These are phyloP conservation scores for Tubosaeta sp. DNA, from an alignment of 768 basidiomycete genomes.

Conservation along the genomic window DNA sequence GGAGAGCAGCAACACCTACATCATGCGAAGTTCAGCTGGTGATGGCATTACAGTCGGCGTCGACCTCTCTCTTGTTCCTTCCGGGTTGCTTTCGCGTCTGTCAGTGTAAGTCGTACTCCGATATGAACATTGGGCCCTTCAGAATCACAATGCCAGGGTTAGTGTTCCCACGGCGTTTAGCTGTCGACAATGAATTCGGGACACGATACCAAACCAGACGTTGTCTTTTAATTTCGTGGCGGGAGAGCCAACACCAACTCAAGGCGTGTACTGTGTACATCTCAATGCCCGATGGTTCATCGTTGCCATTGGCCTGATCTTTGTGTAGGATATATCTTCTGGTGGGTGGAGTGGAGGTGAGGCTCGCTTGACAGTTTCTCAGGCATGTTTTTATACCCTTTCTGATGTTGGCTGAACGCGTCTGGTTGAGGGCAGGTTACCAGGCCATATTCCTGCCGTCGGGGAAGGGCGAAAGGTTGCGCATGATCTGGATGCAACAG, in stretches of 20 bases:
- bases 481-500: neutral
- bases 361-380: neutral
- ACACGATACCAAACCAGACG: neutral
- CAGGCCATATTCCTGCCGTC: neutral
- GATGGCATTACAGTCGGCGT: neutral
- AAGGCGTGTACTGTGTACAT: conserved; percentile 4
- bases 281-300: neutral
- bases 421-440: neutral
- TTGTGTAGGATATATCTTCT: neutral
- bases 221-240: neutral
- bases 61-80: neutral
- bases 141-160: neutral
- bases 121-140: neutral
- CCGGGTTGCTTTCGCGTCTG: neutral
- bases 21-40: neutral
- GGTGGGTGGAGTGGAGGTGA: neutral
- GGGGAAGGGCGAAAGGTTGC: too few species aligned
- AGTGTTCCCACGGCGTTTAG: neutral
- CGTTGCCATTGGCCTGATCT: neutral
- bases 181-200: neutral
- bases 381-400: neutral
- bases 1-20: neutral
- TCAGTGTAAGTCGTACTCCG: neutral
- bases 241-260: neutral
- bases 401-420: neutral